phyloP scores from a whole-genome alignment of 352 stramenopile species.

The Phytophthora pistaciae region DNA sequence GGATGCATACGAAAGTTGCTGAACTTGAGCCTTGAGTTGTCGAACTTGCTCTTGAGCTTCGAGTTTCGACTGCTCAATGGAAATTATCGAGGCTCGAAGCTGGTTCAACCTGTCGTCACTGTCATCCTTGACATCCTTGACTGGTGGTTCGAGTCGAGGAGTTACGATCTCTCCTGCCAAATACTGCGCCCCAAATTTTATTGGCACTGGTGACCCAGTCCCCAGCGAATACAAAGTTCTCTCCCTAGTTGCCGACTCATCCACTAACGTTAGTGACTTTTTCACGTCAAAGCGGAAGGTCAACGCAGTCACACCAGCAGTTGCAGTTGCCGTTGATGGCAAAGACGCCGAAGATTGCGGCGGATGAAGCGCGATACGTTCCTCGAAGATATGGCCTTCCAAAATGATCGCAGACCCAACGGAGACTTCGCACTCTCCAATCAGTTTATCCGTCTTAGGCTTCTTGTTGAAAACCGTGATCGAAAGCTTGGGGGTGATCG shows the following conservation, averaged over 20 bases:
- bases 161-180: conserved; percentile 38
- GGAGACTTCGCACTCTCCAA: conserved; percentile 82
- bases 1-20: conserved; percentile 34
- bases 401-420: conserved; percentile 74
- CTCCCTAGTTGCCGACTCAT: neutral
- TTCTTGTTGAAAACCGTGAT: conserved; percentile 82
- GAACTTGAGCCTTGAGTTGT: conserved; percentile 53
- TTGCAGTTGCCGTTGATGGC: conserved; percentile 6
- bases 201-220: conserved; percentile 24
- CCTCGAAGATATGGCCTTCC: conserved; percentile 80
- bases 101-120: conserved; percentile 29
- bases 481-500: conserved; percentile 73
- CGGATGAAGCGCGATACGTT: conserved; percentile 61
- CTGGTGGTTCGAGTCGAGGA: conserved; percentile 9
- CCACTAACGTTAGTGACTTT: conserved; percentile 26
- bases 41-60: conserved; percentile 65
- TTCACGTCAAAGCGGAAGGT: conserved; percentile 73
- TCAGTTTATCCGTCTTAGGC: conserved; percentile 66
- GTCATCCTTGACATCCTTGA: conserved; percentile 12
- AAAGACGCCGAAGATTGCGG: conserved; percentile 5
- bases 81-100: conserved; percentile 31
- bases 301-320: conserved; percentile 52
- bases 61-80: conserved; percentile 45
- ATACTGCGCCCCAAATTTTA: conserved; percentile 34
- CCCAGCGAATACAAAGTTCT: neutral